Evolutionary conservation across 2,329 filamentous ascomycete species (phyloP).

Genomic region (Claviceps monticola): DNA sequence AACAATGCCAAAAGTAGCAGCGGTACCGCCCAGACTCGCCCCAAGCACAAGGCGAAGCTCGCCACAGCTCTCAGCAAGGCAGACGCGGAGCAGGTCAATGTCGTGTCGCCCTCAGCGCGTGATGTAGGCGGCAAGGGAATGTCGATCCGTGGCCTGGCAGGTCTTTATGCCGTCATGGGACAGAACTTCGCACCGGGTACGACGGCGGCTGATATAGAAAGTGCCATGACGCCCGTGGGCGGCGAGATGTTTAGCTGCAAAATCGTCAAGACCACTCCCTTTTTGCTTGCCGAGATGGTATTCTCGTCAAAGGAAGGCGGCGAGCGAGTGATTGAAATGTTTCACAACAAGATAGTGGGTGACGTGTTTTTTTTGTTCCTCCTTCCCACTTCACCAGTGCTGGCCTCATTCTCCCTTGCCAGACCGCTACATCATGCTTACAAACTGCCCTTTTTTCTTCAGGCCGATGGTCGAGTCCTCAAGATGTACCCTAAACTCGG

Average conservation of each 20-base stretch:
- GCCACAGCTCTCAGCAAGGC: conserved; percentile 31
- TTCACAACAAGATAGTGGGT: conserved; percentile 64
- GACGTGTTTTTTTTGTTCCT: not conserved
- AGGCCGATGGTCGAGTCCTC: conserved; percentile 63
- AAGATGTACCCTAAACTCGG: conserved; percentile 57
- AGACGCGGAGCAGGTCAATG: conserved; percentile 26
- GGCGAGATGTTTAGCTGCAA: conserved; percentile 54
- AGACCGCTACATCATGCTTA: not conserved
- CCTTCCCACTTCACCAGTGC: conserved; percentile 4
- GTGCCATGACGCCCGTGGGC: conserved; percentile 63
- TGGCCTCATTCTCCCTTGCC: not conserved
- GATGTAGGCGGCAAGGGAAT: conserved; percentile 31
- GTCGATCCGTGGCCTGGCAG: conserved; percentile 58
- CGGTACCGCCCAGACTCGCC: conserved; percentile 9
- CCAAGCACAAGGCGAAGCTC: conserved; percentile 23
- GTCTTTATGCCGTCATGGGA: conserved; percentile 58
- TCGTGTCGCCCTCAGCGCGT: conserved; percentile 10
- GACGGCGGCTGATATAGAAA: conserved; percentile 70
- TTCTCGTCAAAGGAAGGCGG: conserved; percentile 61
- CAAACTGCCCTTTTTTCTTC: not conserved
- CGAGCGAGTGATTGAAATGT: conserved; percentile 59
- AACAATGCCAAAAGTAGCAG: conserved; percentile 4
- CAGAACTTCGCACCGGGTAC: conserved; percentile 76
- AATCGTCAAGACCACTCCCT: conserved; percentile 52
- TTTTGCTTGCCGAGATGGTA: conserved; percentile 64